These are phyloP conservation scores for Thalassiosira delicatula DNA, from an alignment of 352 stramenopile genomes.

Conservation along the genomic window DNA sequence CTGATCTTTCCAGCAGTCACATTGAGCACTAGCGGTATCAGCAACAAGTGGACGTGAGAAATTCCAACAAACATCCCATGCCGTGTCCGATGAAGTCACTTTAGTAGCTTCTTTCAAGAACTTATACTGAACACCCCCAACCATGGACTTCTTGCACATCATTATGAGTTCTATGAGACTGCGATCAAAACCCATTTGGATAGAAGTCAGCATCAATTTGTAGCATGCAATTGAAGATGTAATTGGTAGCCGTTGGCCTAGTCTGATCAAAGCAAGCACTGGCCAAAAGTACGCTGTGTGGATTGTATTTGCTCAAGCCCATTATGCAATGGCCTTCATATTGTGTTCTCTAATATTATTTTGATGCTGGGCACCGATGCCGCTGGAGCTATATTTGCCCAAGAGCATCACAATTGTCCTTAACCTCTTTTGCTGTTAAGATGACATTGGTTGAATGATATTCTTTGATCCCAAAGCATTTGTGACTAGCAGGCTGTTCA, in stretches of 20 bases:
- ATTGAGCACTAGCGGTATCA: constrained; percentile 19
- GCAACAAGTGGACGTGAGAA: constrained; percentile 24
- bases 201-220: constrained; percentile 14
- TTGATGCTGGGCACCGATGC: constrained; percentile 14
- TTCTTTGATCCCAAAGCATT: neutral
- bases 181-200: constrained; percentile 54
- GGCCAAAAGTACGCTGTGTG: constrained; percentile 40
- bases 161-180: neutral
- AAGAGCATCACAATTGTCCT: neutral
- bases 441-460: constrained; percentile 27
- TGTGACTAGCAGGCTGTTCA: neutral
- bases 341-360: constrained; percentile 30
- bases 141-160: neutral
- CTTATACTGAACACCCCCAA: constrained; percentile 2
- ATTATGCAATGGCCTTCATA: constrained; percentile 24
- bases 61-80: constrained; percentile 34
- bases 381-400: constrained; percentile 26
- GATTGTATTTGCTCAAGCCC: constrained; percentile 17
- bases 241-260: constrained; percentile 60
- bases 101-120: constrained; percentile 26
- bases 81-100: neutral
- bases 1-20: constrained; percentile 10
- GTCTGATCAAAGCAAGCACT: constrained; percentile 13
- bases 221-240: constrained; percentile 51
- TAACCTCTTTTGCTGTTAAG: constrained; percentile 2